Conservation (phyloP, 2,329 filamentous ascomycete genomes). For the Fusarium paranaense region DNA sequence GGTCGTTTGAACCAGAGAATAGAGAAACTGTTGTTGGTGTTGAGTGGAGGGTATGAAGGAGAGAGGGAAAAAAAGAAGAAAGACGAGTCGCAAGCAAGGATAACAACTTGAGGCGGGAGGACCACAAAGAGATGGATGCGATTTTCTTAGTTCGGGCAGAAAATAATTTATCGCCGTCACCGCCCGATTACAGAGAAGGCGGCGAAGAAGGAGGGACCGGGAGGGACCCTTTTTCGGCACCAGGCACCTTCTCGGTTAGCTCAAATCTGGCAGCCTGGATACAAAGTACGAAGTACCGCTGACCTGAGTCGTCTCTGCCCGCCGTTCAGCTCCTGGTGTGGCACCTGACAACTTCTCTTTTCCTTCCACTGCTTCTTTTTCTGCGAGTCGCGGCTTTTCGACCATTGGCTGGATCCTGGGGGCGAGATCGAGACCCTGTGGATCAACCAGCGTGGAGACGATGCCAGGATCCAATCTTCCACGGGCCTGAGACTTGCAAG, state of each 20-base stretch:
- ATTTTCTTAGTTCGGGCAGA: constrained; percentile 46
- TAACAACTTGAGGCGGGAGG: constrained; percentile 24
- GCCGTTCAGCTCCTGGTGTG: background rate
- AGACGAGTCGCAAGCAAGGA: constrained; percentile 32
- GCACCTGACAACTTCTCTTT: background rate
- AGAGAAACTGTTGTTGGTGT: background rate
- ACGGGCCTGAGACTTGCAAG: background rate
- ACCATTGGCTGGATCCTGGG: background rate
- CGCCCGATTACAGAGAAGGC: constrained; percentile 39
- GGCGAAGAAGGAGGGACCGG: constrained; percentile 1
- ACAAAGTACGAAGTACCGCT: background rate
- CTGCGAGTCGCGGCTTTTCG: background rate
- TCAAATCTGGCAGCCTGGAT: background rate
- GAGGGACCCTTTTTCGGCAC: constrained; percentile 25
- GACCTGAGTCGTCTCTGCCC: background rate
- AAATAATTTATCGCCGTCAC: constrained; percentile 48
- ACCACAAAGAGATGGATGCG: constrained; percentile 33
- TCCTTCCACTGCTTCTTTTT: background rate
- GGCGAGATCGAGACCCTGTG: constrained; percentile 2
- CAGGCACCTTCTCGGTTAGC: constrained; percentile 24
- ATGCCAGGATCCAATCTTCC: background rate
- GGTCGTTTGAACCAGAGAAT: constrained; percentile 1
- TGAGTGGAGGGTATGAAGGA: background rate
- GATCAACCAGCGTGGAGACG: background rate
- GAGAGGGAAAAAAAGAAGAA: constrained; percentile 15